phyloP scores from a whole-genome alignment of 768 basidiomycete species.

The Trametes cinnabarina region DNA sequence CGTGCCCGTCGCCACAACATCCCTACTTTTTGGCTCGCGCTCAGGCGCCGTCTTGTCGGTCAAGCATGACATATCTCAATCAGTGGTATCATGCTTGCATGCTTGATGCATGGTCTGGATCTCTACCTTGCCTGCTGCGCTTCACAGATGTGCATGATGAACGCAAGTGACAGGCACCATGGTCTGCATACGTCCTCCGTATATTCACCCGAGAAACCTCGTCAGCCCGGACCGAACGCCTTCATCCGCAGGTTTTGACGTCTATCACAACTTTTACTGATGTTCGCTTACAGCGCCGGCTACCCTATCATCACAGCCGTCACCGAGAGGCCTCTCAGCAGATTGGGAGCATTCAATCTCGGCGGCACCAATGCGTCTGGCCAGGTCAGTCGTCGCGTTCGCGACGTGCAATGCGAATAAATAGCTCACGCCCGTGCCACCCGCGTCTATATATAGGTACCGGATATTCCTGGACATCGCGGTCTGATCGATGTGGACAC shows the following conservation, averaged over 20 bases:
- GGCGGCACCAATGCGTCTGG: slow-evolving; percentile 49
- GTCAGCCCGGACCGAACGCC: background rate
- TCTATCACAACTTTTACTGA: background rate
- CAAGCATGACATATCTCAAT: background rate
- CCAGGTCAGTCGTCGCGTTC: slow-evolving; percentile 31
- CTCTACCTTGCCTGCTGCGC: background rate
- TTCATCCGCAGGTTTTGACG: background rate
- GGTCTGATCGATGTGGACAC: slow-evolving; percentile 79
- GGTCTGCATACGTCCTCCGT: background rate
- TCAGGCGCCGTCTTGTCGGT: too few species aligned
- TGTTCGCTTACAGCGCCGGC: slow-evolving; percentile 29
- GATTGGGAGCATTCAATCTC: slow-evolving; percentile 41
- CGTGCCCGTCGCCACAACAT: background rate
- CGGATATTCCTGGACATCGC: slow-evolving; percentile 41
- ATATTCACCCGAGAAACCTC: background rate
- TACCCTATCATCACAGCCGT: slow-evolving; percentile 37
- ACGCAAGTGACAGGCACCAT: background rate
- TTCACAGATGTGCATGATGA: background rate
- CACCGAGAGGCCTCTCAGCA: slow-evolving; percentile 22
- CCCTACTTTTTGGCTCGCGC: background rate
- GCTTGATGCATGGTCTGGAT: background rate
- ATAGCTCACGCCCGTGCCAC: background rate
- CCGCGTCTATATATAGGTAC: slow-evolving; percentile 19
- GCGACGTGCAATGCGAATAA: background rate
- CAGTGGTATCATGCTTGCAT: background rate